These are phyloP conservation scores for Colletotrichum kahawae DNA, from an alignment of 2,329 filamentous ascomycete species.

Conservation along the genomic window DNA sequence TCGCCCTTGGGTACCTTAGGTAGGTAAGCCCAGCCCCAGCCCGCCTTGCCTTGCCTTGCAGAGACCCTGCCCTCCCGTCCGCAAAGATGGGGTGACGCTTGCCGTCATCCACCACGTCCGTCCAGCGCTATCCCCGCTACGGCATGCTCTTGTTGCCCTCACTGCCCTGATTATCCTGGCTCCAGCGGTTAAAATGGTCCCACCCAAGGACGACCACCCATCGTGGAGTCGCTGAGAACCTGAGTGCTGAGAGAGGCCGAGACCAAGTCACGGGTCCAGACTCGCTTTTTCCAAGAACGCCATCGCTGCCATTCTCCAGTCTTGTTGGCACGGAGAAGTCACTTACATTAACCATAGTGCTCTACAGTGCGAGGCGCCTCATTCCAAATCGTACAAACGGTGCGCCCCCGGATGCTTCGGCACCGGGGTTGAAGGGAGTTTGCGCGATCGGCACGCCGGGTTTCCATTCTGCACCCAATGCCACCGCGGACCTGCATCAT, in stretches of 20 bases:
- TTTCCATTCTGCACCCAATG: background rate
- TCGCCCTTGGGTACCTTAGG: background rate
- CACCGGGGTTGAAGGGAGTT: background rate
- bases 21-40: too few relatives aligned
- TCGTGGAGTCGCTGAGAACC: background rate
- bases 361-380: background rate
- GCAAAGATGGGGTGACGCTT: slow-evolving; percentile 8
- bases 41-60: background rate
- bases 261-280: background rate
- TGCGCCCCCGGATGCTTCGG: slow-evolving; percentile 4
- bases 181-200: slow-evolving; percentile 7
- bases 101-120: slow-evolving; percentile 2
- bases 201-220: background rate
- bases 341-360: background rate
- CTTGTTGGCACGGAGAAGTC: background rate
- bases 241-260: background rate
- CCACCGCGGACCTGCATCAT: slow-evolving; percentile 13
- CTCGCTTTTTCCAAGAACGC: background rate
- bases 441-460: background rate
- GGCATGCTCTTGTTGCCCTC: background rate
- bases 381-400: background rate
- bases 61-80: background rate
- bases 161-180: background rate
- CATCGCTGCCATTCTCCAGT: background rate
- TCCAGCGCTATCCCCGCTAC: background rate